phyloP scores from a whole-genome alignment of 768 basidiomycete genomes.

The Pleurotus sapidus region DNA sequence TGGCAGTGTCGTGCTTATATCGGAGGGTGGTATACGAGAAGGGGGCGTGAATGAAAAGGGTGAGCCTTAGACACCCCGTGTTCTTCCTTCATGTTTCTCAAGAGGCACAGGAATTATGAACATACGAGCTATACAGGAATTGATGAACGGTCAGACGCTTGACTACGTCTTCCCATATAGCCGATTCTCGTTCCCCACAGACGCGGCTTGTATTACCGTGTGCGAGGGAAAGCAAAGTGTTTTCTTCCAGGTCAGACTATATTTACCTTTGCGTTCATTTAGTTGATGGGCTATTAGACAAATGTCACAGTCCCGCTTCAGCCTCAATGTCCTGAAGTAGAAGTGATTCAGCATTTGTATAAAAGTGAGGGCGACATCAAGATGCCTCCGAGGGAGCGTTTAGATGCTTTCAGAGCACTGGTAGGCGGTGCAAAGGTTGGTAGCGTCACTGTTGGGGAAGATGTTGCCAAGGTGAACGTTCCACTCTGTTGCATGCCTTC shows the following conservation, averaged over 20 bases:
- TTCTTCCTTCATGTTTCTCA: neutral
- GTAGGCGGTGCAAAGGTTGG: conserved; percentile 61
- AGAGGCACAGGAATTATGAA: conserved; percentile 53
- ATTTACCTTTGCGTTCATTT: neutral
- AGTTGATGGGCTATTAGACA: conserved; percentile 42
- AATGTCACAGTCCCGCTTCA: conserved; percentile 51
- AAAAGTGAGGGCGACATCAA: conserved; percentile 39
- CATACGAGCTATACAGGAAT: conserved; percentile 59
- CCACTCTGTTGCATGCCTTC: neutral
- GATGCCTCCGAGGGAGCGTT: conserved; percentile 42
- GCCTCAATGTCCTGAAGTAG: conserved; percentile 14
- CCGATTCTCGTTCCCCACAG: conserved; percentile 68
- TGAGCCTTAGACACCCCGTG: conserved; percentile 22
- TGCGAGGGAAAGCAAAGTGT: conserved; percentile 66
- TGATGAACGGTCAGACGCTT: conserved; percentile 62
- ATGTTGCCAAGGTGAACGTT: conserved; percentile 53
- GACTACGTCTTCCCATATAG: conserved; percentile 79
- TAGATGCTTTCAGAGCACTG: conserved; percentile 56
- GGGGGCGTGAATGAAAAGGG: conserved; percentile 60
- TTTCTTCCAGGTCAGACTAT: conserved; percentile 58
- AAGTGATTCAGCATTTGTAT: conserved; percentile 39
- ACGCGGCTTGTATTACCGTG: conserved; percentile 62
- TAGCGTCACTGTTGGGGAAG: conserved; percentile 48
- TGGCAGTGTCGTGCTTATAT: conserved; percentile 57
- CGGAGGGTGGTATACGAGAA: conserved; percentile 66